Evolutionary conservation across 495 filamentous ascomycete species (phyloP).

Genomic region (Peziza echinospora): DNA sequence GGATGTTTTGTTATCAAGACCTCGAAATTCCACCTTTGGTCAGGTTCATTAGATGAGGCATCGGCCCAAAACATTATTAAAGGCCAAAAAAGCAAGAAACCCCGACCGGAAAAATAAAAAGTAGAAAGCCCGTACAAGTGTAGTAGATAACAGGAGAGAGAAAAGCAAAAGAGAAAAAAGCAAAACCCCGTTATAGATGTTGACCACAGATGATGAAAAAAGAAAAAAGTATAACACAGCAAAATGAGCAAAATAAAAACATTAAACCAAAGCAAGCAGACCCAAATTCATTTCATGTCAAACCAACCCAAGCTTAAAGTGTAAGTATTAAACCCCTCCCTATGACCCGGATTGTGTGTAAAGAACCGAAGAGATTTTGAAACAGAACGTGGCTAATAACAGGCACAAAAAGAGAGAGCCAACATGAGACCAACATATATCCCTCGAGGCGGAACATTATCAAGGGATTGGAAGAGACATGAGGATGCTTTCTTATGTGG

Average conservation of each 20-base stretch:
- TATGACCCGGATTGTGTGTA: not conserved
- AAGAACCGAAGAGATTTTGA: not conserved
- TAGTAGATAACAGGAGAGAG: no score
- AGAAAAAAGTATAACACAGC: no score
- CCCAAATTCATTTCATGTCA: not conserved
- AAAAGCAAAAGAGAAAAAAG: no score
- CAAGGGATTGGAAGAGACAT: not conserved
- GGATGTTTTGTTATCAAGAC: no score
- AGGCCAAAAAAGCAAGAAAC: not conserved
- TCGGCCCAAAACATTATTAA: not conserved
- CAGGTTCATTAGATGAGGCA: not conserved
- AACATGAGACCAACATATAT: not conserved
- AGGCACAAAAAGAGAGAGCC: no score
- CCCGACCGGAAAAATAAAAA: no score
- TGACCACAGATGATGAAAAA: no score
- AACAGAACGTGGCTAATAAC: not conserved
- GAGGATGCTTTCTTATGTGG: conserved; percentile 13
- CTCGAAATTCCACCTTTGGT: not conserved
- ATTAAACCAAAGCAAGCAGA: not conserved
- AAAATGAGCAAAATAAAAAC: not conserved
- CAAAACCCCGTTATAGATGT: no score
- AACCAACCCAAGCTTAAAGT: not conserved
- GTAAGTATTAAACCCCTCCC: no score
- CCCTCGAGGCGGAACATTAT: not conserved
- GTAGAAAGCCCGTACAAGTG: no score